Base-by-base conservation (phyloP, 2,329 filamentous ascomycete species). In the Trichoderma koningiopsis region DNA sequence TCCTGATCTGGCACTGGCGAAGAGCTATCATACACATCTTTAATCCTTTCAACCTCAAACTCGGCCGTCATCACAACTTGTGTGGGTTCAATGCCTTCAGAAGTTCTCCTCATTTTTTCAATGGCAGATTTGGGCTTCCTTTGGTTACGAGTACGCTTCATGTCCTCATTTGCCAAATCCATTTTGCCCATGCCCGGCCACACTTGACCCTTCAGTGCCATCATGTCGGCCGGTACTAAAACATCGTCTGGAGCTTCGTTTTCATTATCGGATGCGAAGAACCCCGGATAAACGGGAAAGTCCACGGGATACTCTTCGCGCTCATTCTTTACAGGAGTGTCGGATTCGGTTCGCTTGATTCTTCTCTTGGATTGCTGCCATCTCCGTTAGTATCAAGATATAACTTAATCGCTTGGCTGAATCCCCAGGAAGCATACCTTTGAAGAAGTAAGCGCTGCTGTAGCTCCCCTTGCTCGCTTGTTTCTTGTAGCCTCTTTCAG, bases 101-200 rank as follows among this genome's bases (percentile, higher is more conserved):
- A 93, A 22, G 87, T 88, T 64, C 84, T 78, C 73, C 89, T 85
- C 79, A 95, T 88, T 70, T 87, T 86, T 68, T 87, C 83, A 27
- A 93, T 81, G n/a, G 93, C 89, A 0, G 88, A 89, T n/a, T 83
- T 85, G 66, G 90, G 88, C 78, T 95, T 95, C 74, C 91, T 89
- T 79, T 95, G 92, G 76, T 94, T 94, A 63, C 92, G 85, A 80
- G 88, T 92, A 57, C 89, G 86, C 74, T 88, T 90, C 84, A 92
- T 91, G 71, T 91, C 87, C 19, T 89, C 86, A 5, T 90, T 92
- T 5, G 92, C 92, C 65, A 92, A 89, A 78, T 95, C 92, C 76
- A 94, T 94, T n/a, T 93, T 85, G 65, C 88, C 87, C 92, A 94
- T 94, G 22, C 92, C 92, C 3, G 90, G 89, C 85, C 89, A 93